phyloP scores from a whole-genome alignment of 257 asterid genomes.

The Paulownia fortunei region DNA sequence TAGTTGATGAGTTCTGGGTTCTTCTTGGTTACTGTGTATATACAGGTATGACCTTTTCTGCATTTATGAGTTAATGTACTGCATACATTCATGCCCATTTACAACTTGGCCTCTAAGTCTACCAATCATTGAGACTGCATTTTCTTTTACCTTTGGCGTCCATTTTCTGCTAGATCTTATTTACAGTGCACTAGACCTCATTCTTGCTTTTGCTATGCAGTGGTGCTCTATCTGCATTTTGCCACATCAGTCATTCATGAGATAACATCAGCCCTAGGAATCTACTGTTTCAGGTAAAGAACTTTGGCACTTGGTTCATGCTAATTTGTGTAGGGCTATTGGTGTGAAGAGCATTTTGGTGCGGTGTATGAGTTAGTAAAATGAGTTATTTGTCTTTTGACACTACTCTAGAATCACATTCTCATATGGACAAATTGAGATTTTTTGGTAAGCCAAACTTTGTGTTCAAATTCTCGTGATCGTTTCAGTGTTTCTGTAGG shows the following conservation, averaged over 20 bases:
- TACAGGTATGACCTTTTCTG: constrained; percentile 53
- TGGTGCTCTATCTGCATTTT: constrained; percentile 71
- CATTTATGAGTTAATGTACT: background rate
- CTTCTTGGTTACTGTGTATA: constrained; percentile 71
- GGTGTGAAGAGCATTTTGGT: background rate
- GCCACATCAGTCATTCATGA: constrained; percentile 87
- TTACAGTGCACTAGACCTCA: background rate
- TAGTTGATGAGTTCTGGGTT: constrained; percentile 86
- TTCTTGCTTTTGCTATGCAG: constrained; percentile 44
- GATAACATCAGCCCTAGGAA: constrained; percentile 84
- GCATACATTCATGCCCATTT: background rate
- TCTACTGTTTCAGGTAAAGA: constrained; percentile 83
- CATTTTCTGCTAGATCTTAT: background rate
- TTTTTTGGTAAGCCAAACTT: background rate
- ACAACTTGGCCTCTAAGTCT: background rate
- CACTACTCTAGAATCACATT: too few relatives aligned
- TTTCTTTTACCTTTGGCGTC: background rate
- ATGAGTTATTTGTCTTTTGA: background rate
- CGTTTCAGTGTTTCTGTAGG: background rate
- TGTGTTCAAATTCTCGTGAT: too few relatives aligned
- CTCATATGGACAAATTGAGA: background rate
- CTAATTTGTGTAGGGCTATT: background rate
- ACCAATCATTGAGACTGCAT: background rate
- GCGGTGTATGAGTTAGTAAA: background rate
- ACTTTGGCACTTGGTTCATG: constrained; percentile 1